Conservation (phyloP, 306 rosid genomes). For the Trifolium pratense region DNA sequence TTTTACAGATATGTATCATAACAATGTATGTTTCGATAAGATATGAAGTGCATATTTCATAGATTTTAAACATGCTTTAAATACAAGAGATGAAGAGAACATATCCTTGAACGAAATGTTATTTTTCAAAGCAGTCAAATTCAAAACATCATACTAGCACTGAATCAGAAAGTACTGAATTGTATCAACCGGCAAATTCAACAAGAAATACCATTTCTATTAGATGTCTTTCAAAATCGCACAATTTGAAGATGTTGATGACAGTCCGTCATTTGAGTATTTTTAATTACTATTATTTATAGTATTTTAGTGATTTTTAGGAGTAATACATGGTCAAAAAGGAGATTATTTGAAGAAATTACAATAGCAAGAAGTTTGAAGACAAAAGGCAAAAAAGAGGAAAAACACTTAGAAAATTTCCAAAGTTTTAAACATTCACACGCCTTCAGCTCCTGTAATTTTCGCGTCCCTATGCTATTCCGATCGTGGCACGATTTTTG, state of each 20-base stretch:
- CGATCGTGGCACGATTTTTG: no score
- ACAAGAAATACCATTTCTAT: not conserved
- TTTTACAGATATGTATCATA: constrained; percentile 3
- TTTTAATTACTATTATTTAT: no score
- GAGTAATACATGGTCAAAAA: no score
- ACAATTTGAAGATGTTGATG: constrained; percentile 21
- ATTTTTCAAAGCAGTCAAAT: not conserved
- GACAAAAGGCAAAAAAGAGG: no score
- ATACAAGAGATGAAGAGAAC: not conserved
- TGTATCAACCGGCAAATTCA: not conserved
- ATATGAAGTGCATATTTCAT: not conserved
- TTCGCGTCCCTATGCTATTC: no score
- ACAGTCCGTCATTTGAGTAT: no score
- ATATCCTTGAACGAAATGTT: constrained; percentile 19
- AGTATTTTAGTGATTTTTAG: no score
- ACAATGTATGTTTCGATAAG: not conserved
- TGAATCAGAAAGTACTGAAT: constrained; percentile 9
- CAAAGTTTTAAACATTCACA: no score
- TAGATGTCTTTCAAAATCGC: constrained; percentile 2
- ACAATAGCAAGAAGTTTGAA: no score
- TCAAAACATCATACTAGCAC: constrained; percentile 9
- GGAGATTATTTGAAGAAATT: no score
- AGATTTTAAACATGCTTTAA: constrained; percentile 25
- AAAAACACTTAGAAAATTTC: no score
- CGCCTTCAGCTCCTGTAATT: no score